These are phyloP conservation scores for Teratosphaeriaceae sp. DNA, from an alignment of 2,329 filamentous ascomycete genomes.

Conservation along the genomic window DNA sequence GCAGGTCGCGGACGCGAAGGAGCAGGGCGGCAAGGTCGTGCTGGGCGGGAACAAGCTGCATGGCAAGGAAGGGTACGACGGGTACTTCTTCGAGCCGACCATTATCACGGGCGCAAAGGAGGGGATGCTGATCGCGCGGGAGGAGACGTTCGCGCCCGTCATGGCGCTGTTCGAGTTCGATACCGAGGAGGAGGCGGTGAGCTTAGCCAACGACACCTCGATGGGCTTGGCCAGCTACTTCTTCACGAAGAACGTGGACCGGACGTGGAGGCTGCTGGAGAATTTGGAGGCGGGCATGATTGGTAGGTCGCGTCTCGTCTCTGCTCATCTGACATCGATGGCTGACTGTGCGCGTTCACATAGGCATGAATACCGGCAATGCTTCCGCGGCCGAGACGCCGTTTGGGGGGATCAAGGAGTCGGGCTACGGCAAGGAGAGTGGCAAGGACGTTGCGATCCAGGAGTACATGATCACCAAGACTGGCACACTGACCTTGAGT, in stretches of 20 bases:
- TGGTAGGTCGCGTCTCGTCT: constrained; percentile 37
- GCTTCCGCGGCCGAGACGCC: constrained; percentile 60
- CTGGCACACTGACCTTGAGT: constrained; percentile 56
- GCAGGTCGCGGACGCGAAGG: constrained; percentile 55
- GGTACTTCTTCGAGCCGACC: constrained; percentile 66
- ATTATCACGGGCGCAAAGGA: constrained; percentile 54
- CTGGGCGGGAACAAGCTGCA: constrained; percentile 49
- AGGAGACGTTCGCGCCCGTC: constrained; percentile 62
- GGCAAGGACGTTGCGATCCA: constrained; percentile 53
- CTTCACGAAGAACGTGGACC: constrained; percentile 62
- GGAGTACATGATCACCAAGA: constrained; percentile 49
- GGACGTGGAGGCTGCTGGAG: constrained; percentile 59
- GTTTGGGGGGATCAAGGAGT: constrained; percentile 63
- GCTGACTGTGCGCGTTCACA: neutral
- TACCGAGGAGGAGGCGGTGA: constrained; percentile 57
- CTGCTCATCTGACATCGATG: constrained; percentile 33
- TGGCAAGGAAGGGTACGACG: constrained; percentile 37
- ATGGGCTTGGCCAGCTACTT: constrained; percentile 62
- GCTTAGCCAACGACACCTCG: constrained; percentile 52
- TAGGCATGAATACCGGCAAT: constrained; percentile 43
- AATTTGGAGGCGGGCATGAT: constrained; percentile 65
- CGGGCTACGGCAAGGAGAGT: constrained; percentile 60
- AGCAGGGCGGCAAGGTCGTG: constrained; percentile 56
- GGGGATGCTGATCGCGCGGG: constrained; percentile 50
- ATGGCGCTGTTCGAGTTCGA: constrained; percentile 59